Evolutionary conservation across 139 green algal genomes (phyloP), one percentile per base, ranked within the genome.

Genomic region (Asterochloris erici): DNA sequence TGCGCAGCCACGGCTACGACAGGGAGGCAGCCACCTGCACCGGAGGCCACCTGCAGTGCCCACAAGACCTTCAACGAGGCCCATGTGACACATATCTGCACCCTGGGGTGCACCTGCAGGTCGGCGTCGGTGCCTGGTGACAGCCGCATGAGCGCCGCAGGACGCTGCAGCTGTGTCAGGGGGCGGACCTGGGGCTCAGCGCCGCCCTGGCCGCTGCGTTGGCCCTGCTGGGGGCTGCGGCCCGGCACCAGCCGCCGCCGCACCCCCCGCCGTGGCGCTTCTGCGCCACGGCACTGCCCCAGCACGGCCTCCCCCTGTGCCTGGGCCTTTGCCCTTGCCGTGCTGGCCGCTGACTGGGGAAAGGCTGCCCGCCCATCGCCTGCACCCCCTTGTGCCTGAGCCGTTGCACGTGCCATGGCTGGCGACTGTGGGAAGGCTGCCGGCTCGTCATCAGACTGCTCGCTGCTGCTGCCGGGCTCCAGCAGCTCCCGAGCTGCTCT

Each of bases 101-200:
- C 61, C 63, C 78, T 82, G 63, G 10, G 12, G 26, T 74, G 63
- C 21, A 16, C 26, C 29, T 63, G 78, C 63, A 63, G 78, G 17
- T 10, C 2, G 63, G 27, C 23, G 66, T 13, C 28, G n/a, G 16
- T 38, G 62, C 27, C 78, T 64, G 26, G 24, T 28, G 63, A 12
- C 6, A 54, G 38, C 38, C 6, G 28, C 78, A 74, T 21, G n/a
- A 82, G 16, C 12, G 78, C 78, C 54, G 63, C 63, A 63, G 78
- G 78, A 27, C 63, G 73, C 1, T 26, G 78, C 78, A 82, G 28
- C 78, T 74, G 73, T 15, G 78, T 82, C 23, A 82, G 26, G 27
- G 78, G 78, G 61, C 78, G 15, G 12, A 21, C 16, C 2, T 21
- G 27, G 19, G 23, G 14, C 11, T 63, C 60, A 54, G 74, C 23